These are phyloP conservation scores for Lindgomyces ingoldianus DNA, from an alignment of 495 filamentous ascomycete genomes.

Conservation along the genomic window DNA sequence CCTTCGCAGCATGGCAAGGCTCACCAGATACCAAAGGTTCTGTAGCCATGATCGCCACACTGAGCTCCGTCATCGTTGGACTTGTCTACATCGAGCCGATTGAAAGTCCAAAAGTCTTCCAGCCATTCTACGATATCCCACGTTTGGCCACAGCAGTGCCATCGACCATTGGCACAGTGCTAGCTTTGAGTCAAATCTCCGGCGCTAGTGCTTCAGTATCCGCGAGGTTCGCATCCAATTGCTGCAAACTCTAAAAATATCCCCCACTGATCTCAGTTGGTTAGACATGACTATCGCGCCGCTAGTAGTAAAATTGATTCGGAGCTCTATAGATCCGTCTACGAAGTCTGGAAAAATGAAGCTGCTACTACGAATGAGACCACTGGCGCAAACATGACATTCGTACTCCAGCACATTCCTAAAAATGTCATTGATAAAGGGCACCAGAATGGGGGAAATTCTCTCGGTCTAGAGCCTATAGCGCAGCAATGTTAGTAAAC, in stretches of 20 bases:
- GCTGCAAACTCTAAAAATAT: too few species aligned
- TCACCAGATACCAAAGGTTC: slow-evolving; percentile 1
- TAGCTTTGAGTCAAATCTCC: neutral
- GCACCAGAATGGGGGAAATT: slow-evolving; percentile 32
- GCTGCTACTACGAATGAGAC: slow-evolving; percentile 24
- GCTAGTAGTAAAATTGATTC: slow-evolving; percentile 34
- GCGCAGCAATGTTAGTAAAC: slow-evolving; percentile 21
- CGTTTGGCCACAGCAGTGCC: neutral
- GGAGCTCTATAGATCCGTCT: slow-evolving; percentile 41
- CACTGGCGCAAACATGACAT: slow-evolving; percentile 39
- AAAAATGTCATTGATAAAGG: neutral
- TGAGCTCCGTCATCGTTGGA: neutral
- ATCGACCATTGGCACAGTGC: slow-evolving; percentile 1
- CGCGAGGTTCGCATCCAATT: too few species aligned
- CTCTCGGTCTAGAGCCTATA: slow-evolving; percentile 14
- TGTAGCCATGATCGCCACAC: slow-evolving; percentile 1
- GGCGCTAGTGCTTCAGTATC: too few species aligned
- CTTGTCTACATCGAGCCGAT: slow-evolving; percentile 8
- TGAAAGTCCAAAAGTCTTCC: slow-evolving; percentile 1
- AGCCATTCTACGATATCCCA: slow-evolving; percentile 8
- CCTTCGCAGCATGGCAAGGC: slow-evolving; percentile 13
- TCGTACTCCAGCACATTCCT: slow-evolving; percentile 37
- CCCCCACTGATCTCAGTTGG: too few species aligned
- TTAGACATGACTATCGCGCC: slow-evolving; percentile 16
- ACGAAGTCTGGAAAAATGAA: slow-evolving; percentile 36